These are phyloP conservation scores for Scheffersomyces lignosus DNA, from an alignment of 805 yeast species.

Conservation along the genomic window DNA sequence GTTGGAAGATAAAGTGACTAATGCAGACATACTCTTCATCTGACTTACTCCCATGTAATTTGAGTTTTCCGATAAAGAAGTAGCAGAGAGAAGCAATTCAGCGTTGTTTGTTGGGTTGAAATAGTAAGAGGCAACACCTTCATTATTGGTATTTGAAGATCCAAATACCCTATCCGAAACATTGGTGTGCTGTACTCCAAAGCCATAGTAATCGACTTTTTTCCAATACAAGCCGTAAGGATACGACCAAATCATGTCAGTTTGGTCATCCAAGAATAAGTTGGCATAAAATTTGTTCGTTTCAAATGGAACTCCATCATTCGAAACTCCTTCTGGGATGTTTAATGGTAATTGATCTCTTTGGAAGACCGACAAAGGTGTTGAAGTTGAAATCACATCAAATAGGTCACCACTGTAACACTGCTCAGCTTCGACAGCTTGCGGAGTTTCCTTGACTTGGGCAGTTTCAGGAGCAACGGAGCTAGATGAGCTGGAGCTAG, in stretches of 20 bases:
- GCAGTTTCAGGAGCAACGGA: not conserved
- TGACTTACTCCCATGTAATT: constrained; percentile 44
- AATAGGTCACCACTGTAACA: constrained; percentile 45
- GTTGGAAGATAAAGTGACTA: constrained; percentile 39
- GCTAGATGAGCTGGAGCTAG: not conserved
- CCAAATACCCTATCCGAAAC: constrained; percentile 45
- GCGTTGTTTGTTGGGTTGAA: constrained; percentile 57
- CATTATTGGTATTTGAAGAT: constrained; percentile 44
- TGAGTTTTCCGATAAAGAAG: constrained; percentile 39
- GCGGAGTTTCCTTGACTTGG: not conserved
- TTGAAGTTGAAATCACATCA: constrained; percentile 42
- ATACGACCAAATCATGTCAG: constrained; percentile 56
- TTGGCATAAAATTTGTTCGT: constrained; percentile 81
- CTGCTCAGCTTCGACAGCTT: too few relatives aligned
- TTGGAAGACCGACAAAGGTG: constrained; percentile 47
- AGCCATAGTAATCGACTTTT: constrained; percentile 46
- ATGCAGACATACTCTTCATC: constrained; percentile 52
- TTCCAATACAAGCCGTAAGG: constrained; percentile 69
- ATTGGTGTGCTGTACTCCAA: constrained; percentile 61
- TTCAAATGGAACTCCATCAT: constrained; percentile 46
- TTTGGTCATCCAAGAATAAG: constrained; percentile 55
- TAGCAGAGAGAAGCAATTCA: constrained; percentile 57
- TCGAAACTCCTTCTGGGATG: constrained; percentile 49
- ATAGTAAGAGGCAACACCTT: constrained; percentile 46
- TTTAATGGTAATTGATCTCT: constrained; percentile 45